These are phyloP conservation scores for Yamadazyma atmosphaerica DNA, from an alignment of 1,139 yeast species.

Conservation along the genomic window DNA sequence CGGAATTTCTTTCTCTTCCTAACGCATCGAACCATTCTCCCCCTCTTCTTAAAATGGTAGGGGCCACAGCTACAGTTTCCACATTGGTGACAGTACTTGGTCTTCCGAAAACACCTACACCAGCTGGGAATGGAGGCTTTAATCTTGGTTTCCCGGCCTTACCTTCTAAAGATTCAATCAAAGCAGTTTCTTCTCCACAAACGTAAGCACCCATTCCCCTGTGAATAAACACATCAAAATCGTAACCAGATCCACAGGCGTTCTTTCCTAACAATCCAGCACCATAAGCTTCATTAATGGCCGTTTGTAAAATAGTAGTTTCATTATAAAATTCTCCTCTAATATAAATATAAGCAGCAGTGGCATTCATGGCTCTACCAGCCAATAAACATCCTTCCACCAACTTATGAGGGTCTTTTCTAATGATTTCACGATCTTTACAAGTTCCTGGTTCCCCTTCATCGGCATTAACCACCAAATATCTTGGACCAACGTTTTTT, in stretches of 20 bases:
- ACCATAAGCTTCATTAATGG: conserved; percentile 82
- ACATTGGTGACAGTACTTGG: conserved; percentile 89
- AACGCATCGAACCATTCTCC: conserved; percentile 81
- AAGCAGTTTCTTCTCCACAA: conserved; percentile 89
- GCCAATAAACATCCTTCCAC: conserved; percentile 86
- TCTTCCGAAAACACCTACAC: conserved; percentile 87
- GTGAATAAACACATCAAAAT: conserved; percentile 78
- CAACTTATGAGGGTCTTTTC: conserved; percentile 88
- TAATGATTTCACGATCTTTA: conserved; percentile 84
- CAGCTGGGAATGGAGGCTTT: conserved; percentile 94
- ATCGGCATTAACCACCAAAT: conserved; percentile 86
- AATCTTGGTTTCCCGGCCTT: conserved; percentile 91
- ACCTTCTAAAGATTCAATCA: conserved; percentile 85
- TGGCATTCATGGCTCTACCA: conserved; percentile 90
- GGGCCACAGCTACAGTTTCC: conserved; percentile 86
- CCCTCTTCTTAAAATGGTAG: conserved; percentile 85
- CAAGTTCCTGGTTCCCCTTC: conserved; percentile 95
- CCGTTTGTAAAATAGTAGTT: conserved; percentile 66
- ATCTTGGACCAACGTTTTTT: conserved; percentile 80
- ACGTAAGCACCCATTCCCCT: conserved; percentile 92
- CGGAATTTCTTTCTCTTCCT: conserved; percentile 82
- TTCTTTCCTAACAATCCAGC: conserved; percentile 79
- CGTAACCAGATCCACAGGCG: conserved; percentile 85
- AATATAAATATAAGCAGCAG: conserved; percentile 87
- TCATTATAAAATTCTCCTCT: conserved; percentile 88